Conservation (phyloP, 140 eudicot species). For the Anethum foeniculum region DNA sequence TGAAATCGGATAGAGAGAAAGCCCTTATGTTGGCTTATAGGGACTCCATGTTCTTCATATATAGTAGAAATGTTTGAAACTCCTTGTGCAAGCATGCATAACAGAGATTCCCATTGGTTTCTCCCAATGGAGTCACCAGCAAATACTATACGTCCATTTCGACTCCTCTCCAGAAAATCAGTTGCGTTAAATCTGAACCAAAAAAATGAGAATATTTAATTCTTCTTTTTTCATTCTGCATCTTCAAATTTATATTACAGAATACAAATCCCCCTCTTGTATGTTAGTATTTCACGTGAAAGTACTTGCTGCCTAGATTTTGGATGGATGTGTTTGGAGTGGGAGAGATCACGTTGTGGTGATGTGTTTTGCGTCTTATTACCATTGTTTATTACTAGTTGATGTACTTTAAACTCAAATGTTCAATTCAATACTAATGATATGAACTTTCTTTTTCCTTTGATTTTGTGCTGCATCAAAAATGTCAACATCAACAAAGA, state of each 20-base stretch:
- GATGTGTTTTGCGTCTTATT: not conserved
- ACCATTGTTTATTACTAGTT: not conserved
- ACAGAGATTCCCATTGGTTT: slow-evolving; percentile 91
- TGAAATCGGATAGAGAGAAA: slow-evolving; percentile 60
- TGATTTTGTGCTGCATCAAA: not conserved
- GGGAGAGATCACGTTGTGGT: not conserved
- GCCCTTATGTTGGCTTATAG: slow-evolving; percentile 82
- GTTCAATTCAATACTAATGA: not conserved
- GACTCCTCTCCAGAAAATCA: slow-evolving; percentile 60
- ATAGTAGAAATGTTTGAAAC: slow-evolving; percentile 58
- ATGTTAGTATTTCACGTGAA: not conserved
- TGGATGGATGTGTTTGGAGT: not conserved
- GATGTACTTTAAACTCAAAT: not conserved
- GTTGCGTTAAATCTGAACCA: slow-evolving; percentile 61
- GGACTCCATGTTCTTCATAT: slow-evolving; percentile 58
- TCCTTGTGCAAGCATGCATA: slow-evolving; percentile 80
- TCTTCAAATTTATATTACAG: no score
- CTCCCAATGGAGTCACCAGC: slow-evolving; percentile 92
- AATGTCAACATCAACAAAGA: not conserved
- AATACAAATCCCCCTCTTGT: no score
- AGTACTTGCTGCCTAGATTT: not conserved
- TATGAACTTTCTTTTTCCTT: not conserved
- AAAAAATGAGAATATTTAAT: no score
- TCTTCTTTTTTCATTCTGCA: no score
- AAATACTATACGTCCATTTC: slow-evolving; percentile 65